These are phyloP conservation scores for Claviceps quebecensis DNA, from an alignment of 2,329 filamentous ascomycete species.

Conservation along the genomic window DNA sequence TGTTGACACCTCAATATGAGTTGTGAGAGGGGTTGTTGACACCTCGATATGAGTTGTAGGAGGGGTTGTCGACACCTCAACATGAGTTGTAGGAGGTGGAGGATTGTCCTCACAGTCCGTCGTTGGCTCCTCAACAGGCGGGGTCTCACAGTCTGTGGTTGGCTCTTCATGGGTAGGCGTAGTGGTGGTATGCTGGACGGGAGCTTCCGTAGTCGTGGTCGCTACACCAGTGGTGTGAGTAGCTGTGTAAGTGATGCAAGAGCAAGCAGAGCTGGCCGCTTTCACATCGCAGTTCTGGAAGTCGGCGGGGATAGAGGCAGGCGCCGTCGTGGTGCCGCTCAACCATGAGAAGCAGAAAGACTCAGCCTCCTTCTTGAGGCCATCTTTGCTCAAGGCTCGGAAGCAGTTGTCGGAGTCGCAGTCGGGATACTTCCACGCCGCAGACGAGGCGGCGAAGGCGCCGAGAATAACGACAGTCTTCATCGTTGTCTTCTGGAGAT, in stretches of 20 bases:
- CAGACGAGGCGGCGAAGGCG: slow-evolving; percentile 18
- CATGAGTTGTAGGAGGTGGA: not conserved
- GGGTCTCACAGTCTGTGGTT: slow-evolving; percentile 2
- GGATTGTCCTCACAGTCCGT: not conserved
- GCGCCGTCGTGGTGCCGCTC: slow-evolving; percentile 14
- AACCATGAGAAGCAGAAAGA: slow-evolving; percentile 21
- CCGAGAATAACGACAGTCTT: slow-evolving; percentile 18
- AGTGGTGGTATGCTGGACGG: not conserved
- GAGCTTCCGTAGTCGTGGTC: slow-evolving; percentile 3
- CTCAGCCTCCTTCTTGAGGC: slow-evolving; percentile 16
- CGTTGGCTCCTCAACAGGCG: not conserved
- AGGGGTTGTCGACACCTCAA: not conserved
- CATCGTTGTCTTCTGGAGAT: slow-evolving; percentile 17
- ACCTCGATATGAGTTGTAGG: not conserved
- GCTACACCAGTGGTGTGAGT: slow-evolving; percentile 12
- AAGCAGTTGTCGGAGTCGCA: slow-evolving; percentile 22
- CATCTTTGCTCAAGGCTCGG: slow-evolving; percentile 19
- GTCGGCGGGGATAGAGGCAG: slow-evolving; percentile 16
- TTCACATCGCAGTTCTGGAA: slow-evolving; percentile 17
- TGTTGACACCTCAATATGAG: not conserved
- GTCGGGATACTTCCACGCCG: slow-evolving; percentile 16
- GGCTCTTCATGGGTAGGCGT: slow-evolving; percentile 5
- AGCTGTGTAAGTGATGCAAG: slow-evolving; percentile 22
- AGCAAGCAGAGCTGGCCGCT: slow-evolving; percentile 21
- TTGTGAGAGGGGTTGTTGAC: not conserved